A percentile compares a stretch with the other conserved stretches of the same genome.
These are phyloP conservation scores for Mikania micrantha DNA, from an alignment of 129 eudicot genomes.

Conservation along the genomic window DNA sequence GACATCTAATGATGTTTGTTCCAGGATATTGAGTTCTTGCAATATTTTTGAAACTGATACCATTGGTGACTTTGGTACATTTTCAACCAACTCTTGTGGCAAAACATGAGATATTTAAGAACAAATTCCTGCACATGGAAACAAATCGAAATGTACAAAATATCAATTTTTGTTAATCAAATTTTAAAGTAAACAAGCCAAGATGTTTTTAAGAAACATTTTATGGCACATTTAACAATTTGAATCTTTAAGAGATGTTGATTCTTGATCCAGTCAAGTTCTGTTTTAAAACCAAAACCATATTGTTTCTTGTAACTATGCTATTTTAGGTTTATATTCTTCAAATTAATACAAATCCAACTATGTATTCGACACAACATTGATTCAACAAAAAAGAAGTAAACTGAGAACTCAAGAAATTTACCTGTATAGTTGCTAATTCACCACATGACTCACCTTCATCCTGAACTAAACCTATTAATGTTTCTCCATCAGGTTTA, in stretches of 20 bases:
- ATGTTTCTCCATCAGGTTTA: slow-evolving; percentile 93
- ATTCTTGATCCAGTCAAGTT: not conserved
- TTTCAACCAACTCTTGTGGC: slow-evolving; percentile 46
- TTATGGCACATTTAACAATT: not conserved
- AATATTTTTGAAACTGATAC: slow-evolving; percentile 28
- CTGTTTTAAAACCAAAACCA: not conserved
- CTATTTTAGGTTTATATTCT: not conserved
- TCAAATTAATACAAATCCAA: not conserved
- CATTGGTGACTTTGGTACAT: slow-evolving; percentile 24
- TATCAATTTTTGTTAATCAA: not conserved
- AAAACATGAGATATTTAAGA: slow-evolving; percentile 73
- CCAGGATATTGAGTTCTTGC: slow-evolving; percentile 32
- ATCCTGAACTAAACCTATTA: slow-evolving; percentile 98
- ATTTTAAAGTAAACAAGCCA: not conserved
- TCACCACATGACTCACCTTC: slow-evolving; percentile 99
- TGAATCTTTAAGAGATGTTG: not conserved
- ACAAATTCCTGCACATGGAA: slow-evolving; percentile 77
- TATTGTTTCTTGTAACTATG: not conserved
- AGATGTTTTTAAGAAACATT: not conserved
- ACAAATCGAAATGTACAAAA: not conserved
- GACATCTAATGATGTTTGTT: slow-evolving; percentile 50
- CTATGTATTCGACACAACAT: slow-evolving; percentile 3
- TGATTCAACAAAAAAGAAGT: slow-evolving; percentile 7
- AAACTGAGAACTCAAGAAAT: slow-evolving; percentile 23
- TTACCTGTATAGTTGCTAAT: slow-evolving; percentile 95